These are phyloP conservation scores for Nicotiana tabacum DNA, from an alignment of 257 asterid genomes.

Conservation along the genomic window DNA sequence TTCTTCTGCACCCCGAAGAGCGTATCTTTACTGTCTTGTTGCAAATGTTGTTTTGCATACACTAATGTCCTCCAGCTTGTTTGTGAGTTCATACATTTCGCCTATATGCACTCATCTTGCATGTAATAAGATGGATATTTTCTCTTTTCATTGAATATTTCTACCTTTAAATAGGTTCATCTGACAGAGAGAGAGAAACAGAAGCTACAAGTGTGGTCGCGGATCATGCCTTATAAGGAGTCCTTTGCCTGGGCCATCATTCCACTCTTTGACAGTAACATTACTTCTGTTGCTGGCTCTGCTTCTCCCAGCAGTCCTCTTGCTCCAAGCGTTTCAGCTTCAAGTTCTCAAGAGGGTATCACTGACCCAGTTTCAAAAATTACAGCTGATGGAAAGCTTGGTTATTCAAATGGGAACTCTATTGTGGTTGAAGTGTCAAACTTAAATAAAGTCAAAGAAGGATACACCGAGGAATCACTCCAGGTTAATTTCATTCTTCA, in stretches of 20 bases:
- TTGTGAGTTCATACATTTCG: background rate
- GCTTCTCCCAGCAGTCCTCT: conserved; percentile 97
- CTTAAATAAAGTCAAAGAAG: conserved; percentile 96
- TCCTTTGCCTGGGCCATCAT: conserved; percentile 96
- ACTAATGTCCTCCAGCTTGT: background rate
- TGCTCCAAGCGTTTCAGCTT: conserved; percentile 64
- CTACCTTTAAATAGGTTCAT: conserved; percentile 52
- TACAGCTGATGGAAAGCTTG: conserved; percentile 84
- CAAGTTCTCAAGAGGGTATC: conserved; percentile 69
- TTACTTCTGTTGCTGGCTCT: conserved; percentile 75
- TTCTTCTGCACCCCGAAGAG: background rate
- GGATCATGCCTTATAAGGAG: conserved; percentile 93
- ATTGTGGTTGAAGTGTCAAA: conserved; percentile 96
- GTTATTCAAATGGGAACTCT: conserved; percentile 78
- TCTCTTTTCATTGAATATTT: background rate
- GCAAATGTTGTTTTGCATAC: background rate
- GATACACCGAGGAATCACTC: conserved; percentile 95
- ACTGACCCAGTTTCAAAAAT: conserved; percentile 72
- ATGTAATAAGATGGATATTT: background rate
- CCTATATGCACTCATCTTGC: background rate
- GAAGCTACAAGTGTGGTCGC: conserved; percentile 97
- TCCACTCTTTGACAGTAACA: conserved; percentile 90
- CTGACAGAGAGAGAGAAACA: conserved; percentile 96
- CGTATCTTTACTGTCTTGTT: background rate
- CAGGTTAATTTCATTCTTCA: conserved; percentile 43